Percentiles rank a stretch among this genome's conserved stretches.
phyloP scores from a whole-genome alignment of 164 flowering plant species.

The Echeveria elegans region DNA sequence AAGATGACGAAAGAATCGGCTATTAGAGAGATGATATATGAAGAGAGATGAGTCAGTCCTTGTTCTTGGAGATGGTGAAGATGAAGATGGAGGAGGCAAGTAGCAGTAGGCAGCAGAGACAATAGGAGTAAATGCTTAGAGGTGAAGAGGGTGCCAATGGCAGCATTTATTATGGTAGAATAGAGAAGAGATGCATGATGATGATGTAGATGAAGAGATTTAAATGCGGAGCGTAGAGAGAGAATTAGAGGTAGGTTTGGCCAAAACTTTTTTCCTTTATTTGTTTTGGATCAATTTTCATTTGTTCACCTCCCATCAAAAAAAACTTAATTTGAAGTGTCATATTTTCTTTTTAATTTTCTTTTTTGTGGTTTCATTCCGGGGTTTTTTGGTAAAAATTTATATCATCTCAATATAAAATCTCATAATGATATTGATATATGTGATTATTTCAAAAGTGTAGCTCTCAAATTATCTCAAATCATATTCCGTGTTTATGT shows the following conservation, averaged over 20 bases:
- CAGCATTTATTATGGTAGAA: neutral
- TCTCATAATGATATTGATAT: too few relatives aligned
- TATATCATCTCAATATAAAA: too few relatives aligned
- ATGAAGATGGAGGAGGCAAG: neutral
- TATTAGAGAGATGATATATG: neutral
- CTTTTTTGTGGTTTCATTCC: too few relatives aligned
- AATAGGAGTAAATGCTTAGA: neutral
- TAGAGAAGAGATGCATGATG: neutral
- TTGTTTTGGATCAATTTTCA: too few relatives aligned
- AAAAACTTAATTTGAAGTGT: too few relatives aligned
- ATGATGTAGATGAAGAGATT: neutral
- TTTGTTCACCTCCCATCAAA: too few relatives aligned
- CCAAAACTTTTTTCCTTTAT: neutral
- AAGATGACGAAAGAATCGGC: neutral
- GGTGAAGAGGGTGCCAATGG: neutral
- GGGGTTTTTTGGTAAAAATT: too few relatives aligned
- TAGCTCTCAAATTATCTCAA: too few relatives aligned
- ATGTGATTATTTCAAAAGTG: too few relatives aligned
- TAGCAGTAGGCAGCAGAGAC: slow-evolving; percentile 1
- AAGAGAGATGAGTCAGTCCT: neutral
- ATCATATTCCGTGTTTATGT: too few relatives aligned
- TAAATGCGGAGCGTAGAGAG: slow-evolving; percentile 6
- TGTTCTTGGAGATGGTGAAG: slow-evolving; percentile 1
- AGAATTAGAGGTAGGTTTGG: slow-evolving; percentile 7
- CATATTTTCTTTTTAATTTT: too few relatives aligned